Evolutionary conservation across 2,329 filamentous ascomycete genomes (phyloP).

Genomic region (Claviceps spartinae): DNA sequence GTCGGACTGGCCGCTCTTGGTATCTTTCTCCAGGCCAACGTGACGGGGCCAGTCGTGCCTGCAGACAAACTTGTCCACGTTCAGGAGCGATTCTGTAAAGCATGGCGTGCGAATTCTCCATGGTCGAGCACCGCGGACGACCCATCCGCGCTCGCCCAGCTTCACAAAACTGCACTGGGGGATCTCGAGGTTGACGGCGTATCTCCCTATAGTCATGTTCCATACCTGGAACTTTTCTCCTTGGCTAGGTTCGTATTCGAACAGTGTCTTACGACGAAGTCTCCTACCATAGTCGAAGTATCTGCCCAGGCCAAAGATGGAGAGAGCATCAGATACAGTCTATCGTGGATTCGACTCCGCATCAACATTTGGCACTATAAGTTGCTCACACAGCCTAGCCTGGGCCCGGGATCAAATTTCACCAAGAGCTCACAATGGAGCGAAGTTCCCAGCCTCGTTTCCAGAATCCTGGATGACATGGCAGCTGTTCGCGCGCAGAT

Average conservation of each 20-base stretch:
- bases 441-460: constrained; percentile 43
- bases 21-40: constrained; percentile 73
- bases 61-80: constrained; percentile 13
- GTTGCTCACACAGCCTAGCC: constrained; percentile 41
- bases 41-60: constrained; percentile 69
- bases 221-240: constrained; percentile 70
- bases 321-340: constrained; percentile 32
- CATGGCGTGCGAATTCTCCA: constrained; percentile 16
- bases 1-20: constrained; percentile 38
- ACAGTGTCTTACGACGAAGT: constrained; percentile 10
- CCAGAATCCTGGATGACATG: constrained; percentile 30
- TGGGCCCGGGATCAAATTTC: constrained; percentile 40
- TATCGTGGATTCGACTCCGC: constrained; percentile 53
- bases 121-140: not conserved
- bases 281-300: constrained; percentile 13
- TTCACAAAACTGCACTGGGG: constrained; percentile 47
- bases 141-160: constrained; percentile 18
- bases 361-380: constrained; percentile 58
- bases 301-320: constrained; percentile 18
- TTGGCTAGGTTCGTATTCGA: constrained; percentile 46
- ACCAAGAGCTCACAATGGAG: constrained; percentile 44
- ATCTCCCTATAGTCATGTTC: constrained; percentile 71
- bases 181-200: constrained; percentile 72
- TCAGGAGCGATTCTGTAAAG: constrained; percentile 25
- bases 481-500: constrained; percentile 27